These are phyloP conservation scores for Protomyces inouyei DNA, from an alignment of 1,139 yeast genomes.

Conservation along the genomic window DNA sequence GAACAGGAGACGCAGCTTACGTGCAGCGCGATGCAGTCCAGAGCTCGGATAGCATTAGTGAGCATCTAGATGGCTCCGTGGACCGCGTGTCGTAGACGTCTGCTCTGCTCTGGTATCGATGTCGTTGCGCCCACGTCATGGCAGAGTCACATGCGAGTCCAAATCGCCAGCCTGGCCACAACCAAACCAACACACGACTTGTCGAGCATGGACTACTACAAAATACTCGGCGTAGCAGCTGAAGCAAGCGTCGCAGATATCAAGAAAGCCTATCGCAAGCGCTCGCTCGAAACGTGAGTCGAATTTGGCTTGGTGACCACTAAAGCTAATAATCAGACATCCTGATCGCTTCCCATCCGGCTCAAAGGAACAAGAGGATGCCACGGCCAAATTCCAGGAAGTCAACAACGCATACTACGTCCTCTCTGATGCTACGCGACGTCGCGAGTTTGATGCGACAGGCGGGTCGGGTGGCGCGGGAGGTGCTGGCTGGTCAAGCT, in stretches of 20 bases:
- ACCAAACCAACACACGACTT: no score
- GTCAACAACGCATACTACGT: slow-evolving; percentile 34
- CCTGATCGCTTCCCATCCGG: slow-evolving; percentile 33
- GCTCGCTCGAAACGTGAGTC: slow-evolving; percentile 32
- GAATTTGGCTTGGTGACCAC: background rate
- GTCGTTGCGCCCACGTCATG: no score
- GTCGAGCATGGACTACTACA: slow-evolving; percentile 43
- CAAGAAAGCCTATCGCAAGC: slow-evolving; percentile 61
- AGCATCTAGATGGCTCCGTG: no score
- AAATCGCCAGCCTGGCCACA: no score
- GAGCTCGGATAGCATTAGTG: no score
- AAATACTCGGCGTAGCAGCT: slow-evolving; percentile 54
- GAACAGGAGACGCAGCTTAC: no score
- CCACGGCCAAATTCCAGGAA: slow-evolving; percentile 32
- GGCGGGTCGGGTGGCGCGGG: slow-evolving; percentile 21
- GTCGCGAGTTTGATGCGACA: slow-evolving; percentile 31
- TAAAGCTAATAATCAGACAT: slow-evolving; percentile 10
- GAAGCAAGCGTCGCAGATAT: slow-evolving; percentile 63
- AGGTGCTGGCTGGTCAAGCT: slow-evolving; percentile 20
- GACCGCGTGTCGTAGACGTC: no score
- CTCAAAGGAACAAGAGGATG: slow-evolving; percentile 30
- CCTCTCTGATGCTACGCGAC: slow-evolving; percentile 31
- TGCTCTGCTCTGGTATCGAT: no score
- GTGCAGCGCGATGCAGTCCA: no score
- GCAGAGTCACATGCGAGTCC: no score